Base-by-base conservation (phyloP, 495 filamentous ascomycete species). In the Daldinia vernicosa region DNA sequence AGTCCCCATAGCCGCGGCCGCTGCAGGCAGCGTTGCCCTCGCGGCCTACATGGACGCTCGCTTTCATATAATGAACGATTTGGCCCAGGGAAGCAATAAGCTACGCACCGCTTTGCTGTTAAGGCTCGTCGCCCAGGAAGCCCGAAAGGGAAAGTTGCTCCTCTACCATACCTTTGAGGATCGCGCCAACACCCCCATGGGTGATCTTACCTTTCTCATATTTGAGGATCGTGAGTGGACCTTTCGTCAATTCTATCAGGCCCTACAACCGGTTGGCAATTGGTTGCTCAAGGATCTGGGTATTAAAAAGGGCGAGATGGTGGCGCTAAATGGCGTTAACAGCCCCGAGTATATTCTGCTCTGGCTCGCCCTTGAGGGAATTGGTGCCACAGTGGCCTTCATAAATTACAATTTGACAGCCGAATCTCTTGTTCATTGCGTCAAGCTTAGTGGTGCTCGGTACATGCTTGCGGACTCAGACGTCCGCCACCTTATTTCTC, bases 311-410 rank as follows among this genome's bases (percentile, higher is more conserved):
- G 75, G 72, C n/a, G 79, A 82, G 67, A 67, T 81, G 33, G 80
- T 82, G 17, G 78, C 78, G 3, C 22, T 82, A 1, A 69, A 81
- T 56, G 78, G 78, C 26, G 76, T 69, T 11, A 82, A 82, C 33
- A 75, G 68, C 14, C 61, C 77, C 22, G 80, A 82, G 45, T 83
- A 79, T 68, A 63, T 82, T 28, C 72, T 84, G 45, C 58, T 82
- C n/a, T 83, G 81, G 80, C 70, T 84, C 24, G 83, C 80, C 7
- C 70, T 86, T n/a, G 80, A 81, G 73, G 80, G 80, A 0, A 76
- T 84, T 51, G 84, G 84, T 7, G 83, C 81, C 12, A 56, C 76
- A 7, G 70, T 76, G 0, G 81, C 80, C 27, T 81, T 84, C 66
- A 75, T 84, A 50, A 84, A 84, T 40, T 79, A 67, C 70, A 82